Percentiles rank a stretch among this genome's conserved stretches.
Evolutionary conservation across 805 yeast genomes (phyloP).

Genomic region (Wickerhamiella parazyma): DNA sequence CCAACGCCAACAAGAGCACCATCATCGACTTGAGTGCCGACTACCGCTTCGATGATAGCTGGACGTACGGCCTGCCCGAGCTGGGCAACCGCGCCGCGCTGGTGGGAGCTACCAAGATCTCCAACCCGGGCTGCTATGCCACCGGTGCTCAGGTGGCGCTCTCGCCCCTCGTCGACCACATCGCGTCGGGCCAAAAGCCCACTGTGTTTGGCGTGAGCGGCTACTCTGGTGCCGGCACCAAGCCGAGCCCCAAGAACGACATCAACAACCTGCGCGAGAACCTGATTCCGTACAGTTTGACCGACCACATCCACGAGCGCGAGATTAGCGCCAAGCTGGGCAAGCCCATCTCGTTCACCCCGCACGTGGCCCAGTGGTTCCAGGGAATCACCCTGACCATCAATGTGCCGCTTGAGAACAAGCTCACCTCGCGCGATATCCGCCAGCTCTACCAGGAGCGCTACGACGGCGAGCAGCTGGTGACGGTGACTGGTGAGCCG

Average conservation of each 20-base stretch:
- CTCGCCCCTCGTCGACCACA: constrained; percentile 60
- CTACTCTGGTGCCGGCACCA: constrained; percentile 98
- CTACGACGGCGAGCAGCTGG: constrained; percentile 74
- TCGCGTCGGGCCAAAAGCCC: constrained; percentile 53
- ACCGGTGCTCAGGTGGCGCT: constrained; percentile 93
- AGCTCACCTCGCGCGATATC: constrained; percentile 65
- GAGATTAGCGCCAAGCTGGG: constrained; percentile 80
- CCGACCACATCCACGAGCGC: constrained; percentile 93
- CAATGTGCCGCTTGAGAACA: constrained; percentile 60
- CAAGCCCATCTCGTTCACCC: constrained; percentile 70
- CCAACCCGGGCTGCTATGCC: constrained; percentile 99
- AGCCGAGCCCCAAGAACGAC: constrained; percentile 94
- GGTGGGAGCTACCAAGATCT: constrained; percentile 61
- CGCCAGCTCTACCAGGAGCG: constrained; percentile 77
- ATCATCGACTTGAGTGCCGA: constrained; percentile 92
- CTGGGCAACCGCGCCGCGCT: constrained; percentile 55
- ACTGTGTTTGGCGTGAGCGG: constrained; percentile 92
- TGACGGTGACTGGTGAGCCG: constrained; percentile 78
- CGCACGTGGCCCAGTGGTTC: constrained; percentile 99
- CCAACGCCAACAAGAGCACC: constrained; percentile 53
- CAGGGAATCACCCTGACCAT: constrained; percentile 94
- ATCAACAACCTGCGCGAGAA: constrained; percentile 59
- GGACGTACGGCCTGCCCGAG: constrained; percentile 96
- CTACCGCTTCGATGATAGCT: constrained; percentile 81
- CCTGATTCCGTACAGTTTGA: constrained; percentile 85